phyloP scores from a whole-genome alignment of 768 basidiomycete genomes.

The Podaxis sp. region DNA sequence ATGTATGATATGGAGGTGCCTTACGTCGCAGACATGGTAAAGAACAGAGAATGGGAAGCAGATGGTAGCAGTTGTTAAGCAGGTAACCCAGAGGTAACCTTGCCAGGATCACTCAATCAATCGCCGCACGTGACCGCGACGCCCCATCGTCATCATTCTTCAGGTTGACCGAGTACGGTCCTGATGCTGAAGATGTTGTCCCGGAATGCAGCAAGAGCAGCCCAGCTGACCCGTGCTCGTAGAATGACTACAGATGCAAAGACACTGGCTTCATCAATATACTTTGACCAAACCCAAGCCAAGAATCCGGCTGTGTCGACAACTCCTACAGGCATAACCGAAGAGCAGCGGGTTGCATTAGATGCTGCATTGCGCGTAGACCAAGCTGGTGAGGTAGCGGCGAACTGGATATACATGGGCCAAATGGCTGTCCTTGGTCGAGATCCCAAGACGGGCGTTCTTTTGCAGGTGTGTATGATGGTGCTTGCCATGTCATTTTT shows the following conservation, averaged over 20 bases:
- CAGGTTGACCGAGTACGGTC: background rate
- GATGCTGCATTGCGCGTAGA: constrained; percentile 84
- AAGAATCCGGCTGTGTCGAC: constrained; percentile 43
- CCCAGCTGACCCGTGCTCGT: background rate
- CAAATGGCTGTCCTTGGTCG: constrained; percentile 74
- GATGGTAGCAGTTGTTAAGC: constrained; percentile 16
- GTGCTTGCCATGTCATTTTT: background rate
- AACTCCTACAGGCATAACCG: constrained; percentile 56
- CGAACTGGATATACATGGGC: constrained; percentile 93
- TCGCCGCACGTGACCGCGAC: constrained; percentile 9
- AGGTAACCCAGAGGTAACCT: background rate
- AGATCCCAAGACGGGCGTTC: constrained; percentile 51
- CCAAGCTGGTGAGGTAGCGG: constrained; percentile 94
- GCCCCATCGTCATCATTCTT: background rate
- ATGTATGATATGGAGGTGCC: constrained; percentile 16
- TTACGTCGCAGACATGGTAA: constrained; percentile 43
- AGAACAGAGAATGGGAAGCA: background rate
- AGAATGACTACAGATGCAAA: background rate
- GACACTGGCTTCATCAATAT: constrained; percentile 44
- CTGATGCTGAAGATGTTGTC: background rate
- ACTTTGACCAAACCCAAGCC: constrained; percentile 38
- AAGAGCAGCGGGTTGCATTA: constrained; percentile 47
- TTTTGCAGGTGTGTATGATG: constrained; percentile 69
- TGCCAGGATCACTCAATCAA: constrained; percentile 3
- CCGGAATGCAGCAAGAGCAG: background rate